Evolutionary conservation across 106 monocot species (phyloP).

Genomic region (Acorus calamus): DNA sequence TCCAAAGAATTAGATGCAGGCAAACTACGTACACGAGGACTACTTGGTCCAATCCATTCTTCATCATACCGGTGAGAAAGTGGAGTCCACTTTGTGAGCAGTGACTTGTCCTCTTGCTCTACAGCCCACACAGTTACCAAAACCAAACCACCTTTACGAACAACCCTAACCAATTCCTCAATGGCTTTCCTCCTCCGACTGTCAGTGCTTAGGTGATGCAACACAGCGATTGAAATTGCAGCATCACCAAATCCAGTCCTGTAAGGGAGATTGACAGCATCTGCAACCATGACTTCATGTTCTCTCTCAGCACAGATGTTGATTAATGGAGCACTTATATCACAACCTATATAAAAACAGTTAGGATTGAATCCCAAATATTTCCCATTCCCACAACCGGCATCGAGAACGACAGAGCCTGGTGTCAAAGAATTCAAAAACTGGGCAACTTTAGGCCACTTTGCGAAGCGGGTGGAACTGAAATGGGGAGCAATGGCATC

Average conservation of each 20-base stretch:
- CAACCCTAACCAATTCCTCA: slow-evolving; percentile 72
- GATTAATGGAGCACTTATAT: slow-evolving; percentile 71
- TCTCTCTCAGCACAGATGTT: slow-evolving; percentile 61
- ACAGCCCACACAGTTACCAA: slow-evolving; percentile 93
- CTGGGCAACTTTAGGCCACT: slow-evolving; percentile 92
- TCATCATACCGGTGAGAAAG: slow-evolving; percentile 71
- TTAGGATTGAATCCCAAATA: slow-evolving; percentile 63
- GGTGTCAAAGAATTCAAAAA: slow-evolving; percentile 61
- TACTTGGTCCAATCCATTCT: slow-evolving; percentile 57
- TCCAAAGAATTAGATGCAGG: slow-evolving; percentile 27
- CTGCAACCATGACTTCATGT: slow-evolving; percentile 89
- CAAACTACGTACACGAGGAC: slow-evolving; percentile 16
- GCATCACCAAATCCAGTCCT: slow-evolving; percentile 71
- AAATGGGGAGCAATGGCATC: slow-evolving; percentile 96
- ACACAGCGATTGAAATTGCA: slow-evolving; percentile 84
- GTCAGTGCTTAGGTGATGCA: slow-evolving; percentile 93
- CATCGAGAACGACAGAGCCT: slow-evolving; percentile 67
- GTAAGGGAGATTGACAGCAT: slow-evolving; percentile 82
- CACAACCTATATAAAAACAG: slow-evolving; percentile 78
- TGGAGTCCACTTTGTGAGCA: slow-evolving; percentile 90
- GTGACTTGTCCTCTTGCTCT: slow-evolving; percentile 73
- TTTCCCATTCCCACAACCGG: slow-evolving; percentile 96
- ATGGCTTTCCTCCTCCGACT: slow-evolving; percentile 78
- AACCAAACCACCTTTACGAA: slow-evolving; percentile 63
- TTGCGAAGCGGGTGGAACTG: slow-evolving; percentile 84